phyloP scores from a whole-genome alignment of 2,329 filamentous ascomycete genomes.

The Grosmannia penicillata region DNA sequence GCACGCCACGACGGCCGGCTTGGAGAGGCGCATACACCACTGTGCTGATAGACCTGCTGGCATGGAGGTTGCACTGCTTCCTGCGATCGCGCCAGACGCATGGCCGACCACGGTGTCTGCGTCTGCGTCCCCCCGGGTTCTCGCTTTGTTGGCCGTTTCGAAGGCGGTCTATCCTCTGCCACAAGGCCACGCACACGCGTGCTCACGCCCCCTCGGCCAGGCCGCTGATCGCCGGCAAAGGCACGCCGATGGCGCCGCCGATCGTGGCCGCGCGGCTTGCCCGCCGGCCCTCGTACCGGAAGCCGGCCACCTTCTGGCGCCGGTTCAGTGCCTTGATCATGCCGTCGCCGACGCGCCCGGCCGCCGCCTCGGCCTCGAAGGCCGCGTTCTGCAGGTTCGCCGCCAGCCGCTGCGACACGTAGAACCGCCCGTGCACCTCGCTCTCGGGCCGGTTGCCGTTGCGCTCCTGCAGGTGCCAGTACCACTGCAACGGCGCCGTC shows the following conservation, averaged over 20 bases:
- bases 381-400: constrained; percentile 24
- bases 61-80: no score
- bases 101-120: no score
- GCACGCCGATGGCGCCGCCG: constrained; percentile 24
- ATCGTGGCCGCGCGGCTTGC: constrained; percentile 26
- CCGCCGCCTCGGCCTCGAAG: constrained; percentile 4
- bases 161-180: no score
- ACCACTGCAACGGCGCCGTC: constrained; percentile 10
- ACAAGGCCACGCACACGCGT: no score
- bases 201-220: constrained; percentile 14
- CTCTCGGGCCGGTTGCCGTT: constrained; percentile 21
- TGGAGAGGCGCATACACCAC: no score
- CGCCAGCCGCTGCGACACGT: constrained; percentile 38
- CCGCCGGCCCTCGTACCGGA: constrained; percentile 26
- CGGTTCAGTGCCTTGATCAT: constrained; percentile 36
- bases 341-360: constrained; percentile 11
- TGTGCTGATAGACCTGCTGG: no score
- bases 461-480: constrained; percentile 17
- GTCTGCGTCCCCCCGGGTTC: no score
- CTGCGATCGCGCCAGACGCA: no score
- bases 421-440: constrained; percentile 39
- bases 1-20: no score
- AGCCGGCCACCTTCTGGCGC: constrained; percentile 26
- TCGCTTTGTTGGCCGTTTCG: no score
- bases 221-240: constrained; percentile 16